Percentiles rank a stretch among this genome's conserved stretches.
Conservation (phyloP, 306 rosid species). For the Crataegus laevigata region DNA sequence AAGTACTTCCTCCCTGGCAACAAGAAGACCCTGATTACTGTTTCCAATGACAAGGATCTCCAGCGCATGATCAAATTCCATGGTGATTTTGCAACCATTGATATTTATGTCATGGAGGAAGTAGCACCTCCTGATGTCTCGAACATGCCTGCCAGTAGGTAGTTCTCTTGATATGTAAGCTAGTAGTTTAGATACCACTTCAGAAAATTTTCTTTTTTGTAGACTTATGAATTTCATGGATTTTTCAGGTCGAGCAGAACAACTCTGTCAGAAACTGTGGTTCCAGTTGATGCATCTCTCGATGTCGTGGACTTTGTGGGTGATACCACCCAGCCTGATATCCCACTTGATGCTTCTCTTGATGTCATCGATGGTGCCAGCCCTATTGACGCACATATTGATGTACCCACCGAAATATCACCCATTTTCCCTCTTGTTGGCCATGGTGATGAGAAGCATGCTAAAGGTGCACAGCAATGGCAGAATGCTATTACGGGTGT, state of each 20-base stretch:
- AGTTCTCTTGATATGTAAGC: constrained; percentile 43
- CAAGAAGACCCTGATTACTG: constrained; percentile 80
- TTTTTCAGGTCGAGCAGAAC: constrained; percentile 90
- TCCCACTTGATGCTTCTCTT: constrained; percentile 36
- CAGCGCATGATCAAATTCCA: constrained; percentile 85
- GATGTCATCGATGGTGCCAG: constrained; percentile 45
- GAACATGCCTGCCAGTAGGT: constrained; percentile 91
- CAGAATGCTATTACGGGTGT: constrained; percentile 92
- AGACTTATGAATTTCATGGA: constrained; percentile 18
- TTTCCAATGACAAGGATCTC: constrained; percentile 93
- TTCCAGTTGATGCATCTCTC: constrained; percentile 40
- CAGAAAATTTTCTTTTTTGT: constrained; percentile 11
- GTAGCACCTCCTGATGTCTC: constrained; percentile 51
- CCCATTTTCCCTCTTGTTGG: constrained; percentile 35
- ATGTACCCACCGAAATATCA: constrained; percentile 34
- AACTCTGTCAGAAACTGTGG: constrained; percentile 80
- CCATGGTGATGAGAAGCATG: constrained; percentile 48
- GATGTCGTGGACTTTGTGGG: constrained; percentile 31
- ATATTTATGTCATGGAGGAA: constrained; percentile 66
- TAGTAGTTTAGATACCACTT: constrained; percentile 4
- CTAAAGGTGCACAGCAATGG: constrained; percentile 88
- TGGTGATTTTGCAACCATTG: constrained; percentile 47
- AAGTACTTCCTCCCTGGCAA: constrained; percentile 93
- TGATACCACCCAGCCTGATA: constrained; percentile 27
- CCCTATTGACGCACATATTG: constrained; percentile 42